phyloP scores from a whole-genome alignment of 2,329 filamentous ascomycete species.

The Blumeria graminis region DNA sequence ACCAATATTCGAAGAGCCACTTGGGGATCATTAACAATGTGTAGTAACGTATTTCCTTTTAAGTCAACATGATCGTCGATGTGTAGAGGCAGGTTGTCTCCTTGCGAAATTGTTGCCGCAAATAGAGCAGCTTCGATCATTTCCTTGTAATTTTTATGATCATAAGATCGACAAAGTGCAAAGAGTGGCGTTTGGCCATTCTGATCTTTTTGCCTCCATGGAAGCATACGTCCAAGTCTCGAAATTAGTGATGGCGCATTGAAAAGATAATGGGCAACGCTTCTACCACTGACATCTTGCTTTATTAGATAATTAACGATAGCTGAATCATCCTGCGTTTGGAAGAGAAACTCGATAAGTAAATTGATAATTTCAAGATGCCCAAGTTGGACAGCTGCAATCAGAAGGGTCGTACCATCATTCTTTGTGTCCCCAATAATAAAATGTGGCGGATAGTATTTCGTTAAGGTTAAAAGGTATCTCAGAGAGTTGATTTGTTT shows the following conservation, averaged over 20 bases:
- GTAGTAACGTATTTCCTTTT: conserved; percentile 87
- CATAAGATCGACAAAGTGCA: conserved; percentile 82
- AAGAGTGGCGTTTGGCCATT: conserved; percentile 97
- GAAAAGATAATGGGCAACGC: conserved; percentile 88
- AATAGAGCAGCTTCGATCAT: conserved; percentile 73
- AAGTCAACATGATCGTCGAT: conserved; percentile 78
- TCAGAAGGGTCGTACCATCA: conserved; percentile 71
- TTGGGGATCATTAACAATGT: conserved; percentile 72
- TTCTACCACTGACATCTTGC: conserved; percentile 69
- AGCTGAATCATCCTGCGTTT: conserved; percentile 27
- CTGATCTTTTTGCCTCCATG: conserved; percentile 79
- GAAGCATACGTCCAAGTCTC: conserved; percentile 51
- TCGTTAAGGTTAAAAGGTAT: conserved; percentile 55
- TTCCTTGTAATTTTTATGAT: conserved; percentile 60
- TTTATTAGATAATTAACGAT: conserved; percentile 44
- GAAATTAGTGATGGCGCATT: conserved; percentile 62
- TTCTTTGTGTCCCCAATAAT: conserved; percentile 71
- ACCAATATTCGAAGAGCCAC: conserved; percentile 54
- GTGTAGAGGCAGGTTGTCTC: conserved; percentile 58
- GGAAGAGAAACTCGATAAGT: conserved; percentile 46
- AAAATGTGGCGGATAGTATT: conserved; percentile 46
- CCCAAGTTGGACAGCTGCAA: conserved; percentile 70
- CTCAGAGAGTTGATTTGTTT: conserved; percentile 45
- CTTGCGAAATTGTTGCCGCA: conserved; percentile 49
- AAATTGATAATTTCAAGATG: conserved; percentile 50